Evolutionary conservation across 257 asterid species (phyloP), one percentile per base, ranked within the genome.

Genomic region (Rauvolfia tetraphylla): DNA sequence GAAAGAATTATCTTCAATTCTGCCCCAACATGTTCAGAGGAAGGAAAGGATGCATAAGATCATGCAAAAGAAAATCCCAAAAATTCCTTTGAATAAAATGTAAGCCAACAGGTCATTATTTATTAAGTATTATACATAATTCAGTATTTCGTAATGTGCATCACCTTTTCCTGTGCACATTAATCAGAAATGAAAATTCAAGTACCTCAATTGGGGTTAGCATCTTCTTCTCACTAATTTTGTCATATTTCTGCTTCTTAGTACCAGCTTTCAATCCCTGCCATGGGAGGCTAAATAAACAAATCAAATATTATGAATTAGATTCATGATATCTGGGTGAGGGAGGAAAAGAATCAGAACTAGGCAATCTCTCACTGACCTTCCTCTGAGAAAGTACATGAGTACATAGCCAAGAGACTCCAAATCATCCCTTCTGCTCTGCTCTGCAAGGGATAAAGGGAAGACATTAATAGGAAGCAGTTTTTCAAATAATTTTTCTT

Each of bases 171-270:
- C 39, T 38, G 10, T 29, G 46, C 4, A 51, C 34, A 29, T 38
- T 53, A n/a, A 33, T 29, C 23, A 41, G 29, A 66, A 59, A 46
- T 63, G 76, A 65, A 79, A 82, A 72, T 36, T 33, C 79, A 58
- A 75, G 72, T 88, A 94, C 98, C 86, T 95, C 98, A 73, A 95
- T 84, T 38, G 98, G 94, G 13, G 98, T 92, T 84, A 87, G 89
- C 98, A 95, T 95, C 89, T 95, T 95, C 88, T 92, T 92, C 89
- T 95, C 98, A 73, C 98, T 92, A 84, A 95, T 95, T 83, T 84
- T 89, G 85, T 95, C 98, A 78, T 95, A 95, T 75, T 95, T 95
- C 89, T 95, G 98, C 86, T 95, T 95, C 83, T 95, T 95, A 33
- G 98, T 91, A 77, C 97, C 98, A 78, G 98, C 98, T 88, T 90